Evolutionary conservation across 1,284 basidiomycete species (phyloP).

Genomic region (Ceratobasidium sp.): DNA sequence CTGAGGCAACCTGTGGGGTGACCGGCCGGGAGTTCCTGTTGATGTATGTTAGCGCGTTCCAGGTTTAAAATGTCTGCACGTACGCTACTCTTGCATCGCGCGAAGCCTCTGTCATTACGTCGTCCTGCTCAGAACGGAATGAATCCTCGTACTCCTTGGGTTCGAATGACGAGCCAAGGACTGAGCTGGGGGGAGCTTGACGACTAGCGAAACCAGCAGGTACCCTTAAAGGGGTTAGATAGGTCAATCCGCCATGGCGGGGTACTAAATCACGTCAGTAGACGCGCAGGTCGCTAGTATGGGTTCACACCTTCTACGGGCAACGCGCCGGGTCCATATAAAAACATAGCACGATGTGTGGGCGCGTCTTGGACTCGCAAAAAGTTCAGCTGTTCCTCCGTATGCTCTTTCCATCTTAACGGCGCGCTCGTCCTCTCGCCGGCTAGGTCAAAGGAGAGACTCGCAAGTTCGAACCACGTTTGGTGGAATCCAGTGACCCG

Average conservation of each 20-base stretch:
- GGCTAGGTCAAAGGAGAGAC: slow-evolving; percentile 67
- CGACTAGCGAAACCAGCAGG: slow-evolving; percentile 11
- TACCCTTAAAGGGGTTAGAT: slow-evolving; percentile 43
- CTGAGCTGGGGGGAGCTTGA: not conserved
- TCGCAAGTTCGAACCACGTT: slow-evolving; percentile 78
- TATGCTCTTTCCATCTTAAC: slow-evolving; percentile 67
- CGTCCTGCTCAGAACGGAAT: slow-evolving; percentile 57
- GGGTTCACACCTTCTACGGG: slow-evolving; percentile 45
- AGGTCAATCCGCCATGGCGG: slow-evolving; percentile 47
- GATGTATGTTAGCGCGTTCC: not conserved
- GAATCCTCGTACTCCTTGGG: slow-evolving; percentile 40
- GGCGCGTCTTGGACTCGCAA: slow-evolving; percentile 76
- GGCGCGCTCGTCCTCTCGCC: slow-evolving; percentile 80
- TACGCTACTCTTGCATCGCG: slow-evolving; percentile 77
- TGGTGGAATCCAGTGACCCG: slow-evolving; percentile 46
- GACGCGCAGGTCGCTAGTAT: slow-evolving; percentile 8
- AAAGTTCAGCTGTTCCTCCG: slow-evolving; percentile 73
- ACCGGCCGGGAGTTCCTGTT: slow-evolving; percentile 67
- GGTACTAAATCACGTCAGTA: slow-evolving; percentile 30
- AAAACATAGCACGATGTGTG: slow-evolving; percentile 73
- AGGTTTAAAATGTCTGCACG: slow-evolving; percentile 50
- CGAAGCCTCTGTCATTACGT: slow-evolving; percentile 70
- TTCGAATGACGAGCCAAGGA: slow-evolving; percentile 25
- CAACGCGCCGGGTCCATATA: slow-evolving; percentile 61
- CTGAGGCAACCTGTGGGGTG: slow-evolving; percentile 51